Conservation (phyloP, 192 early-diverging fungal genomes). For the Entomortierella lignicola region DNA sequence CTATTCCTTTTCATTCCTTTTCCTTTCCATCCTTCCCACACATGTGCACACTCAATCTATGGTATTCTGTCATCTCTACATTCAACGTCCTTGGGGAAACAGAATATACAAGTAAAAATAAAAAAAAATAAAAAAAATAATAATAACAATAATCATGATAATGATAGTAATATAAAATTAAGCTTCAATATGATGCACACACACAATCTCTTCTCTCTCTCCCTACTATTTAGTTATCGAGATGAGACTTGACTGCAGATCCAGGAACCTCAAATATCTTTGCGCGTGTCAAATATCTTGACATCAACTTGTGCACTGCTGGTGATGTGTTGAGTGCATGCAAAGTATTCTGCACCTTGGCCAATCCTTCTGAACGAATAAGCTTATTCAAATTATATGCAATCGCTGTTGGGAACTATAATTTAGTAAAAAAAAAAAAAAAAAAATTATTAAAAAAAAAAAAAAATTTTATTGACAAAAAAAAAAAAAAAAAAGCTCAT, state of each 20-base stretch:
- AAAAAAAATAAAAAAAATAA: too few relatives aligned
- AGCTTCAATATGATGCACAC: too few relatives aligned
- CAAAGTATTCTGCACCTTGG: conserved; percentile 92
- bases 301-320: conserved; percentile 80
- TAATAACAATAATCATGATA: too few relatives aligned
- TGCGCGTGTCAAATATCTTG: conserved; percentile 73
- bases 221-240: neutral
- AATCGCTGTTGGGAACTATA: conserved; percentile 92
- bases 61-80: too few relatives aligned
- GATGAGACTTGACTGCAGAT: conserved; percentile 10
- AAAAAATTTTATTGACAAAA: neutral
- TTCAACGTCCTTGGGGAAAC: too few relatives aligned
- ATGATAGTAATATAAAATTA: too few relatives aligned
- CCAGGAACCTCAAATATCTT: conserved; percentile 82
- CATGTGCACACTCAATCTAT: too few relatives aligned
- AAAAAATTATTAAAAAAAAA: neutral
- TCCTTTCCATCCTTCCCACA: too few relatives aligned
- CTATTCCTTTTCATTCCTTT: too few relatives aligned
- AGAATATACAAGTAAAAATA: too few relatives aligned
- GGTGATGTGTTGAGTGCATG: conserved; percentile 89
- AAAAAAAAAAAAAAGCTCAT: neutral
- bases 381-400: conserved; percentile 87
- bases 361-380: conserved; percentile 87
- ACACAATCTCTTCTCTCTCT: too few relatives aligned
- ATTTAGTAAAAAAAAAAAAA: neutral